Evolutionary conservation across 176 grass and related monocot genomes (phyloP), one percentile per base, ranked within the genome.

Genomic region (Hordeum marinum): DNA sequence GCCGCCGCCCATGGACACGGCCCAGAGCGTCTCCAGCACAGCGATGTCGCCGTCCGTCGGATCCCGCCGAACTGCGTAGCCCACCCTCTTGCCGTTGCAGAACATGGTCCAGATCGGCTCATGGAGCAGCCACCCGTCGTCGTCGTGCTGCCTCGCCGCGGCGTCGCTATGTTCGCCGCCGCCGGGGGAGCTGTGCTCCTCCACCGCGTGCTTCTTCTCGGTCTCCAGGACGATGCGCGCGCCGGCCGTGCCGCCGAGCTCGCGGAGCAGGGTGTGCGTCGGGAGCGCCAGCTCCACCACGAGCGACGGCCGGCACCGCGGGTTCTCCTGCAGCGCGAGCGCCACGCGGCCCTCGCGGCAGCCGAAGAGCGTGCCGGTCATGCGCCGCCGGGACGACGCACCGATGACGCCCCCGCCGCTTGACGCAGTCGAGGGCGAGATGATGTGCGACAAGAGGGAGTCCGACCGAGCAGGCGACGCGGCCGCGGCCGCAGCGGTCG

Each of bases 91-190:
- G 5, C 95, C 91, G 57, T 95, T 87, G 91, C 85, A 95, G 91
- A 85, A 98, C 87, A 98, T 93, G 26, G 87, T 90, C 95, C 93
- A 98, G 35, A 93, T 27, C 11, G 86, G 66, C 82, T 95, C 95
- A 27, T 95, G 91, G 17, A 92, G 82, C 54, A 98, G 88, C 85
- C 78, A 85, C 77, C 58, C 73, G 1, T 77, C 74, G 55, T 86
- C 65, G 39, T 18, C 24, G 71, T 5, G 25, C 18, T 55, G 52
- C 18, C 18, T 55, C 25, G 23, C 61, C 25, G 8, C 61, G 0
- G 25, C 67, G 21, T 21, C 52, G 17, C 20, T 18, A 9, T 48
- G 9, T 4, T 24, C 21, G 29, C 18, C 40, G 0, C n/a, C 8
- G 14, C 4, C 41, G 0, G 5, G 20, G 10, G 7, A 4, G 7